Base-by-base conservation (phyloP, 1,139 yeast genomes). In the Nakaseomyces glabratus region DNA sequence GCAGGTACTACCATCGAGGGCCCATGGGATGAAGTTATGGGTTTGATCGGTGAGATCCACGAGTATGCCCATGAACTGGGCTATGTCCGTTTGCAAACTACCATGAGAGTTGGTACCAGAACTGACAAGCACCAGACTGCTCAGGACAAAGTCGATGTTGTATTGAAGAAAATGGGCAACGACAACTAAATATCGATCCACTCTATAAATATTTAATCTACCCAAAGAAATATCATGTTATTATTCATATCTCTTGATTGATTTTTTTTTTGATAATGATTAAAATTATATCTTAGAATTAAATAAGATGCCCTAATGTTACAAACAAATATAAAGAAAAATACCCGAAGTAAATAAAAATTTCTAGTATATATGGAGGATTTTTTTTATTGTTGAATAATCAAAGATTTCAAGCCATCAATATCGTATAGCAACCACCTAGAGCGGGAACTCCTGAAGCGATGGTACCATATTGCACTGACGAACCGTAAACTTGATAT, bases 1-100 rank as follows among this genome's bases (percentile, higher is more conserved):
- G 95, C 95, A 1, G 95, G 95, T 4, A 84, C 95, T 7, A 82
- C 95, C 4, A 79, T 84, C 49, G 71, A 81, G 49, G 95, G 95
- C 0, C 86, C 86, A n/a, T 85, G 95, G 95, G 74, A 76, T 50
- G 82, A 80, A 37, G 95, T 85, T 2, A 80, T 77, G 73, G 72
- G 66, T 20, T 61, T 82, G 37, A 79, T 85, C 48, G 95, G 95
- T n/a, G 69, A 73, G 46, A 63, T 84, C 49, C 95, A 85, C 49
- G 76, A 78, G 49, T 62, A 65, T 34, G 69, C 82, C 33, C 95
- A 85, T 51, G 63, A 62, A 4, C 59, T 66, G 47, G 94, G 93
- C 1, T 73, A 81, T 11, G 69, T 77, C 10, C 67, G 95, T 51
- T 75, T 84, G 36, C 95, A 85, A 54, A 75, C 85, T 44, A 94